Conservation (phyloP, 352 stramenopile genomes). For the Globisporangium echinulatum region DNA sequence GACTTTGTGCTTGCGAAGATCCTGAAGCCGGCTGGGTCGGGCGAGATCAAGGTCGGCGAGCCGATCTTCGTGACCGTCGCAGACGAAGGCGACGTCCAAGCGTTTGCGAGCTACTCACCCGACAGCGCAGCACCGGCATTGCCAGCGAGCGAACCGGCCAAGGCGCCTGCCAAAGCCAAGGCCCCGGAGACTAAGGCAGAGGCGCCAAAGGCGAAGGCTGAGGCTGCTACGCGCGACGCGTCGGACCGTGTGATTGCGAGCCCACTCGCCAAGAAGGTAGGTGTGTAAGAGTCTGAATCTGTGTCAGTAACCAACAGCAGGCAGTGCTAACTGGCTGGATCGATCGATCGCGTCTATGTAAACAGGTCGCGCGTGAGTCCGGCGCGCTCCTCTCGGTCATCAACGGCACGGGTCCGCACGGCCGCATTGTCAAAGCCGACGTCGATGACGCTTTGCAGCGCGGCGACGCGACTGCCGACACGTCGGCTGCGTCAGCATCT, state of each 20-base stretch:
- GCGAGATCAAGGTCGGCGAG: slow-evolving; percentile 83
- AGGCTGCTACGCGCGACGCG: background rate
- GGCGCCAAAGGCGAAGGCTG: too few relatives aligned
- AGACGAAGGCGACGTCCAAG: slow-evolving; percentile 44
- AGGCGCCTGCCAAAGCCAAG: slow-evolving; percentile 20
- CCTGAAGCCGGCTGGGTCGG: slow-evolving; percentile 76
- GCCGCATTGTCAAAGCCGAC: slow-evolving; percentile 92
- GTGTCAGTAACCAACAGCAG: slow-evolving; percentile 30
- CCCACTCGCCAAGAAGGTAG: slow-evolving; percentile 90
- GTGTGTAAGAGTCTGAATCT: background rate
- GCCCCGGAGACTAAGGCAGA: slow-evolving; percentile 1
- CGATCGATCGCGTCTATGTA: slow-evolving; percentile 40
- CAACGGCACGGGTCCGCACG: slow-evolving; percentile 79
- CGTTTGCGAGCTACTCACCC: slow-evolving; percentile 48
- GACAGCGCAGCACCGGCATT: slow-evolving; percentile 22
- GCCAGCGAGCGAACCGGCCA: slow-evolving; percentile 15
- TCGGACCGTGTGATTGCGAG: slow-evolving; percentile 87
- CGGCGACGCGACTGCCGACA: slow-evolving; percentile 22
- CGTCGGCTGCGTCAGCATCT: slow-evolving; percentile 2
- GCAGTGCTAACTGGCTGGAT: slow-evolving; percentile 17
- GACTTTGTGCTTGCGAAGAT: slow-evolving; percentile 95
- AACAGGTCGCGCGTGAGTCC: slow-evolving; percentile 65
- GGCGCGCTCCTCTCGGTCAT: slow-evolving; percentile 57
- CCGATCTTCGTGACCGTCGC: slow-evolving; percentile 65
- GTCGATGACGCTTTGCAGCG: slow-evolving; percentile 88